Conservation (phyloP, 257 asterid genomes). For the Cynanchum wilfordii region DNA sequence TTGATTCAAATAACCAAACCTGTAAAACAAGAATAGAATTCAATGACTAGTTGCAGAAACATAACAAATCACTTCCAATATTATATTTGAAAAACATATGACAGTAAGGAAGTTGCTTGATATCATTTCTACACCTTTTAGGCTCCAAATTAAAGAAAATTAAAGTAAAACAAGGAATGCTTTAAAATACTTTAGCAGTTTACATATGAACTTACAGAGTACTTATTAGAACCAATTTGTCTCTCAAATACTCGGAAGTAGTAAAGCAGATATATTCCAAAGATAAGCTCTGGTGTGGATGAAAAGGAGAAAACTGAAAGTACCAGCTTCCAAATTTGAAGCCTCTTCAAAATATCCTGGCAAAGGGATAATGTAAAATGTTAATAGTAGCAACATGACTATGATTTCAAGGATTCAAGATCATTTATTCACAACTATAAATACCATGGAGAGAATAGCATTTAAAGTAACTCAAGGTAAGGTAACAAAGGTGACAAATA, state of each 20-base stretch:
- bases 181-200: neutral
- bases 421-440: neutral
- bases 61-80: neutral
- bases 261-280: conserved; percentile 85
- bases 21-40: neutral
- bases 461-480: neutral
- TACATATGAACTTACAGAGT: conserved; percentile 61
- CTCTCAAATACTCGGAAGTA: conserved; percentile 98
- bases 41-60: neutral
- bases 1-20: neutral
- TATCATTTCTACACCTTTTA: neutral
- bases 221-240: conserved; percentile 95
- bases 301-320: conserved; percentile 83
- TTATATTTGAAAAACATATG: neutral
- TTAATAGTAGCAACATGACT: conserved; percentile 3
- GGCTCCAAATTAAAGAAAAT: neutral
- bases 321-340: conserved; percentile 91
- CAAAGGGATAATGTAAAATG: conserved; percentile 26
- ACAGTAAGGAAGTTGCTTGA: neutral
- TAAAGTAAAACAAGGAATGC: conserved; percentile 3
- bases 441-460: neutral
- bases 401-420: neutral
- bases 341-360: conserved; percentile 88
- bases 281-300: conserved; percentile 88
- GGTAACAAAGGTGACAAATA: too few relatives aligned